Conservation (phyloP, 139 green algal genomes). For the Limnomonas spitsbergensis region DNA sequence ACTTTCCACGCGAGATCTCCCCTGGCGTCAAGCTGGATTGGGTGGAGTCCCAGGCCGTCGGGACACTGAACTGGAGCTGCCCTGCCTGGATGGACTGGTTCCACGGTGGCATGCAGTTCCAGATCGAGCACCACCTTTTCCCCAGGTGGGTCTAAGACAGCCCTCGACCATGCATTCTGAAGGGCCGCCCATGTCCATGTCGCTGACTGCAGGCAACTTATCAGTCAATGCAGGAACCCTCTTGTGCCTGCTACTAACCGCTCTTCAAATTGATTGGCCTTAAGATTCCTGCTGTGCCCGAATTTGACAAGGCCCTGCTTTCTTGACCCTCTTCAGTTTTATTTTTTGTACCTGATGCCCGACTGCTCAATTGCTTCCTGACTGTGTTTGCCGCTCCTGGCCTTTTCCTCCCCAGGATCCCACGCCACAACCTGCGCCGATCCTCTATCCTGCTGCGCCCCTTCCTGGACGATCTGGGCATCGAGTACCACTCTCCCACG, state of each 20-base stretch:
- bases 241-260: no score
- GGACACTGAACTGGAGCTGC: constrained; percentile 58
- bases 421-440: constrained; percentile 12
- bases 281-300: no score
- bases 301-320: no score
- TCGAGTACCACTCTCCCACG: constrained; percentile 38
- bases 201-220: no score
- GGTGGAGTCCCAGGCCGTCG: constrained; percentile 18
- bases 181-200: no score
- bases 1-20: constrained; percentile 13
- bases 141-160: constrained; percentile 20
- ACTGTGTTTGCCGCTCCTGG: no score
- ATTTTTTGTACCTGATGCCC: no score
- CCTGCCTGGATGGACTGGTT: constrained; percentile 64
- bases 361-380: no score
- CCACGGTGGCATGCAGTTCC: constrained; percentile 67
- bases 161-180: neutral
- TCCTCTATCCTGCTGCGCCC: constrained; percentile 14
- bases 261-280: no score
- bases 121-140: constrained; percentile 73
- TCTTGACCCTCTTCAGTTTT: no score
- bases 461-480: constrained; percentile 38
- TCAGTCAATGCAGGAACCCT: no score
- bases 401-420: constrained; percentile 3
- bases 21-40: constrained; percentile 15